Percentiles rank a stretch among this genome's conserved stretches.
These are phyloP conservation scores for Hyaloscypha bicolor DNA, from an alignment of 495 filamentous ascomycete genomes.

Conservation along the genomic window DNA sequence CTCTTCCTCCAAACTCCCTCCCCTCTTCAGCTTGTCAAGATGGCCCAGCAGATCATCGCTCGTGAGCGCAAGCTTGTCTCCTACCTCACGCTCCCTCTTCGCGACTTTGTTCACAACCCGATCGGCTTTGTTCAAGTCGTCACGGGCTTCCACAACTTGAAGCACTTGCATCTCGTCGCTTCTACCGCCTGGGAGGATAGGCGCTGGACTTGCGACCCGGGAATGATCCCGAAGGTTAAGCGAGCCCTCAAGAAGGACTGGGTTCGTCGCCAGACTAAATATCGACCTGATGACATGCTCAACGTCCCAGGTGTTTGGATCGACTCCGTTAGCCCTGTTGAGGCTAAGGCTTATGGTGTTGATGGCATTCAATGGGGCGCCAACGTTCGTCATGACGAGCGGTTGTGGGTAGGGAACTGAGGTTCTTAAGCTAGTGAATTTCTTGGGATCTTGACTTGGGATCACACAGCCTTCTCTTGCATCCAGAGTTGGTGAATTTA, in stretches of 20 bases:
- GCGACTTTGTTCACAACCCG: slow-evolving; percentile 9
- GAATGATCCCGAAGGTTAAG: background rate
- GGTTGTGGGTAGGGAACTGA: background rate
- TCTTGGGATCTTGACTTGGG: too few relatives aligned
- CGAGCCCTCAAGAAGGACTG: background rate
- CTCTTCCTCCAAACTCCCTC: slow-evolving; percentile 17
- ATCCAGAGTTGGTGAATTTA: too few relatives aligned
- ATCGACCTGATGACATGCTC: background rate
- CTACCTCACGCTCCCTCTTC: slow-evolving; percentile 12
- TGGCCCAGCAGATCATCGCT: background rate
- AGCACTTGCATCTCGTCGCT: background rate
- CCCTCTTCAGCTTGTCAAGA: background rate
- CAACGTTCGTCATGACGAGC: background rate
- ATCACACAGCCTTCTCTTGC: too few relatives aligned
- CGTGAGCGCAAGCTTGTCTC: slow-evolving; percentile 1
- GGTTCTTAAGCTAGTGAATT: too few relatives aligned
- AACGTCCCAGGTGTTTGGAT: background rate
- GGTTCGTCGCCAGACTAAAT: background rate
- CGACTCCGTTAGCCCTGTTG: background rate
- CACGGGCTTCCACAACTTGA: background rate
- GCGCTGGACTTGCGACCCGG: background rate
- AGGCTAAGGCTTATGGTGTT: slow-evolving; percentile 1
- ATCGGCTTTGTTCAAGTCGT: background rate
- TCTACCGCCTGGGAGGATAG: background rate
- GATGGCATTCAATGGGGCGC: slow-evolving; percentile 1